phyloP scores from a whole-genome alignment of 1,284 basidiomycete species.

The Ustilago sp. region DNA sequence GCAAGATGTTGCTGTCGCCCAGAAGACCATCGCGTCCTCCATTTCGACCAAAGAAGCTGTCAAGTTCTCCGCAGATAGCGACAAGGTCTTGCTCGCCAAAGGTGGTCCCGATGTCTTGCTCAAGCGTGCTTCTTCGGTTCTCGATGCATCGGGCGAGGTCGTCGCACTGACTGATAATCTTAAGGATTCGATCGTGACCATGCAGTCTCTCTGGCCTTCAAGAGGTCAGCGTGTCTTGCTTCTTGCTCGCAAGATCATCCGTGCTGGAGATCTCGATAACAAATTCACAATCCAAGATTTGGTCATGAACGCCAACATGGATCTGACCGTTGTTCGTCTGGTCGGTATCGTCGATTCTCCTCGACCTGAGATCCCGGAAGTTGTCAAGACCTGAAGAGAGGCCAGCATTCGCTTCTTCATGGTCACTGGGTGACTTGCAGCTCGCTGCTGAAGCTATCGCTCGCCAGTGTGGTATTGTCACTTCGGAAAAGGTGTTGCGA shows the following conservation, averaged over 20 bases:
- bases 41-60: constrained; percentile 67
- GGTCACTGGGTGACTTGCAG: constrained; percentile 77
- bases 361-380: constrained; percentile 74
- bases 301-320: constrained; percentile 59
- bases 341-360: constrained; percentile 78
- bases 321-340: constrained; percentile 76
- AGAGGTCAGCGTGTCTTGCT: constrained; percentile 76
- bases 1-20: background rate
- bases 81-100: constrained; percentile 44
- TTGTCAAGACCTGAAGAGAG: constrained; percentile 73
- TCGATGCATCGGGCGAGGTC: constrained; percentile 62
- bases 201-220: constrained; percentile 71
- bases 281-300: constrained; percentile 70
- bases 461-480: constrained; percentile 75
- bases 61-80: constrained; percentile 52
- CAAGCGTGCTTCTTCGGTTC: constrained; percentile 63
- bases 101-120: constrained; percentile 68
- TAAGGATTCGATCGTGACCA: constrained; percentile 18
- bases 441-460: constrained; percentile 76
- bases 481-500: constrained; percentile 67
- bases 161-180: constrained; percentile 25
- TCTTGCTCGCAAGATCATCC: constrained; percentile 64
- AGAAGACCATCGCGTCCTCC: constrained; percentile 4
- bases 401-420: constrained; percentile 78
- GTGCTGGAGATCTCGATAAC: constrained; percentile 62